A percentile compares a stretch with the other conserved stretches of the same genome.
Evolutionary conservation across 495 filamentous ascomycete species (phyloP).

Genomic region (Daldinia vernicosa): DNA sequence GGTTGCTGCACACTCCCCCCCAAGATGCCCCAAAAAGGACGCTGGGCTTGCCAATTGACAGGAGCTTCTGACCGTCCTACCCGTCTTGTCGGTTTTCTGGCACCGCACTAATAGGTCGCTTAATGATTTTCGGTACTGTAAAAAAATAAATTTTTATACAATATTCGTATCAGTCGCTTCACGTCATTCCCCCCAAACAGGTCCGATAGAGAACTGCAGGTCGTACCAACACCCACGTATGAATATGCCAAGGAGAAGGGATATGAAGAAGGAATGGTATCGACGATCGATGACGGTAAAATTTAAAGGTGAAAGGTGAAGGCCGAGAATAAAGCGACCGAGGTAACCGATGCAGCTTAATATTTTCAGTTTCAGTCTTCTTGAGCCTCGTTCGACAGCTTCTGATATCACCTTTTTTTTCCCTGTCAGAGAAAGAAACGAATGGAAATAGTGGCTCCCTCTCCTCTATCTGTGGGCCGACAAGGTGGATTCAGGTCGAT

Average conservation of each 20-base stretch:
- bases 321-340: constrained; percentile 7
- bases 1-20: constrained; percentile 20
- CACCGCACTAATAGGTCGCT: constrained; percentile 21
- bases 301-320: constrained; percentile 3
- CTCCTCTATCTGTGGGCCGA: constrained; percentile 35
- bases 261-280: background rate
- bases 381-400: constrained; percentile 2
- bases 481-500: constrained; percentile 26
- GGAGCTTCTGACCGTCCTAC: constrained; percentile 20
- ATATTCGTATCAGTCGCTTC: constrained; percentile 3
- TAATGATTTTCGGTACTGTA: constrained; percentile 13
- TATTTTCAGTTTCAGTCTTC: constrained; percentile 4
- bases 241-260: constrained; percentile 6
- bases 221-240: constrained; percentile 1
- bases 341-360: constrained; percentile 4
- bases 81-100: constrained; percentile 32
- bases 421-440: constrained; percentile 18
- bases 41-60: constrained; percentile 24
- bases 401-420: constrained; percentile 40
- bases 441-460: constrained; percentile 29
- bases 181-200: constrained; percentile 3
- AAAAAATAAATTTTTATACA: background rate
- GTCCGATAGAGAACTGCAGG: constrained; percentile 7
- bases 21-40: background rate
- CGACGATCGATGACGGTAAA: background rate